Evolutionary conservation across 2,329 filamentous ascomycete species (phyloP), one percentile per base, ranked within the genome.

Genomic region (Clarireedia paspali): DNA sequence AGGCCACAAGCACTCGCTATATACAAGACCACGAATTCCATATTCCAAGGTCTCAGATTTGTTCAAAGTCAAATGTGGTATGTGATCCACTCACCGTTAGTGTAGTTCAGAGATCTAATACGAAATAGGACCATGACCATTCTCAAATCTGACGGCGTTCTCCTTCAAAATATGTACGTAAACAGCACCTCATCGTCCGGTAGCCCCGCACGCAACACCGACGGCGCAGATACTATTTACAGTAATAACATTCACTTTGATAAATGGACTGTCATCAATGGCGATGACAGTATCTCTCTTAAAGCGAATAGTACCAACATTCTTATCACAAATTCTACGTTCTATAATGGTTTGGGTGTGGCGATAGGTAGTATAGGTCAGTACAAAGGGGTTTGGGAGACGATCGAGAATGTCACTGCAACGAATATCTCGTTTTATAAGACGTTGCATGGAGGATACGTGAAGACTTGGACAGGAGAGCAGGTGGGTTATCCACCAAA

Each of bases 261-360:
- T 4, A 70, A 74, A 20, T 81, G 76, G 77, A 70, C 66, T 2
- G 73, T 82, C 1, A 71, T 71, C 59, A 79, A 78, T 56, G 77
- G 77, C 17, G 78, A 81, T 63, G 78, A 81, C 61, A 73, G 72
- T 58, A 77, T 84, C 51, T 74, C 76, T 1, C 63, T 76, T 45
- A 83, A 83, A 64, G 75, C 72, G 23, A 83, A 84, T 63, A 77
- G 74, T 47, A 81, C 75, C n/a, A 77, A 82, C 60, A 78, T 84
- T 49, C 63, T 66, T 34, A 70, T 83, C 56, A 70, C 72, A n/a
- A 73, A 82, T 64, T 73, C 68, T 47, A 70, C 68, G 2, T 80
- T 81, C 63, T 72, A 74, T 57, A 71, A 73, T 34, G 78, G 79
- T 1, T 70, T 75, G 3, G 78, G 79, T 2, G 69, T 83, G 15